These are phyloP conservation scores for Trichoderma atroviride DNA, from an alignment of 2,329 filamentous ascomycete species.

Conservation along the genomic window DNA sequence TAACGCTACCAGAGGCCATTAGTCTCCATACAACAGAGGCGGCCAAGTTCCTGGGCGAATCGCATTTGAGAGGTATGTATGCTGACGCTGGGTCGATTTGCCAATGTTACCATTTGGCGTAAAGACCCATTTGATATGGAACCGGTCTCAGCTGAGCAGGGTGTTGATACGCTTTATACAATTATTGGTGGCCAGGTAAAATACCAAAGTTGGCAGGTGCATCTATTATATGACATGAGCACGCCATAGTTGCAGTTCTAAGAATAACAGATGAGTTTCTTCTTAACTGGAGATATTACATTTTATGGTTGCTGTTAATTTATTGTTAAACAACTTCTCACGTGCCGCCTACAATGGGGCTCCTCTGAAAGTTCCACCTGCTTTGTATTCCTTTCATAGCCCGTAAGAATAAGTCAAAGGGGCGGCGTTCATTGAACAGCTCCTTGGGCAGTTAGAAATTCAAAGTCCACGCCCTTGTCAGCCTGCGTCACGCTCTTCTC, in stretches of 20 bases:
- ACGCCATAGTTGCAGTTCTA: not conserved
- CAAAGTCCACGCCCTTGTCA: slow-evolving; percentile 62
- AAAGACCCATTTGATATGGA: not conserved
- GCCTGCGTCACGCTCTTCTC: slow-evolving; percentile 63
- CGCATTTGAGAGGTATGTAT: not conserved
- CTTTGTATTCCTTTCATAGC: not conserved
- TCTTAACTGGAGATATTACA: not conserved
- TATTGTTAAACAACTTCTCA: not conserved
- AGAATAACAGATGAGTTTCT: not conserved
- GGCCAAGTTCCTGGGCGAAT: not conserved
- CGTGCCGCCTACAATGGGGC: not conserved
- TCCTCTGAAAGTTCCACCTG: not conserved
- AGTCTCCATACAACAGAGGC: not conserved
- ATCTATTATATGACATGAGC: not conserved
- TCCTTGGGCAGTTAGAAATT: slow-evolving; percentile 57
- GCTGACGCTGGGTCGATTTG: not conserved
- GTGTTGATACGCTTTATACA: not conserved
- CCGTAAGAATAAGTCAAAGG: not conserved
- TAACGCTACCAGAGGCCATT: not conserved
- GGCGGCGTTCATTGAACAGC: slow-evolving; percentile 18
- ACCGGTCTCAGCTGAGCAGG: not conserved
- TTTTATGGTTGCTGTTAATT: not conserved
- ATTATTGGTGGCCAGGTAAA: not conserved
- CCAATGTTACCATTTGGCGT: not conserved
- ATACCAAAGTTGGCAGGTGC: no score